Evolutionary conservation across 1,139 yeast species (phyloP).

Genomic region (Arxiozyma bovina): DNA sequence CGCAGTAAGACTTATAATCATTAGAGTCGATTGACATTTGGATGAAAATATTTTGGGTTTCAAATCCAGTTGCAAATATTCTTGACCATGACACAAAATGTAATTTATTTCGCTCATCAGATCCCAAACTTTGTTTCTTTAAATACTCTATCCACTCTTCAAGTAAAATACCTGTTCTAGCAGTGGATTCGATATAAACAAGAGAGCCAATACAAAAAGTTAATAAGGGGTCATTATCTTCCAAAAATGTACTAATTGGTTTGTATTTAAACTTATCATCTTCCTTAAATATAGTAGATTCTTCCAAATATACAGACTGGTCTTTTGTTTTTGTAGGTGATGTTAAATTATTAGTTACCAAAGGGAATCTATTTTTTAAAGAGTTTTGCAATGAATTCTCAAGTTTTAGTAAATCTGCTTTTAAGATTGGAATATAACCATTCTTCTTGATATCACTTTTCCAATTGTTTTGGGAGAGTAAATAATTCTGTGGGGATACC

Average conservation of each 20-base stretch:
- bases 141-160: not conserved
- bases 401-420: constrained; percentile 19
- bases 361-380: not conserved
- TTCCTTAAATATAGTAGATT: not conserved
- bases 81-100: constrained; percentile 9
- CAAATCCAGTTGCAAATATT: constrained; percentile 9
- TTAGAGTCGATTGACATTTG: constrained; percentile 11
- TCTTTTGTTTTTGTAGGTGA: not conserved
- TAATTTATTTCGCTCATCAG: not conserved
- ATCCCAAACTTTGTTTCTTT: not conserved
- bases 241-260: constrained; percentile 20
- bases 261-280: constrained; percentile 9
- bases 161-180: constrained; percentile 10
- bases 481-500: constrained; percentile 24
- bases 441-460: constrained; percentile 16
- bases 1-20: not conserved
- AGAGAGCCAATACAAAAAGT: not conserved
- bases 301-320: not conserved
- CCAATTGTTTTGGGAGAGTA: constrained; percentile 18
- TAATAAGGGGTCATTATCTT: constrained; percentile 6
- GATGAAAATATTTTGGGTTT: constrained; percentile 17
- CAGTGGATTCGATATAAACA: constrained; percentile 2
- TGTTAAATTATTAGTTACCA: not conserved
- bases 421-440: constrained; percentile 25
- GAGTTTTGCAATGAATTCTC: constrained; percentile 10